phyloP scores from a whole-genome alignment of 306 rosid genomes.

The cucumber (Cucumis sativus) region Cucumber_9930_V3 NC_026656.2:6276001-6276500 shows the following conservation, averaged over 20 bases:
- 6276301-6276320: conserved; percentile 40
- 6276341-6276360: conserved; percentile 98
- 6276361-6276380: conserved; percentile 85
- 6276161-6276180: conserved; percentile 55
- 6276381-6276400: conserved; percentile 74
- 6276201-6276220: conserved; percentile 35
- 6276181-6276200: conserved; percentile 58
- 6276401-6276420: conserved; percentile 91
- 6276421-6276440: conserved; percentile 16
- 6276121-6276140: conserved; percentile 52
- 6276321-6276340: conserved; percentile 46
- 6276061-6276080: conserved; percentile 5
- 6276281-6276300: conserved; percentile 26
- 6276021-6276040: conserved; percentile 4
- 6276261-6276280: conserved; percentile 30
- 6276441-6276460: conserved; percentile 7
- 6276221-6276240: conserved; percentile 30
- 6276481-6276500: conserved; percentile 12
- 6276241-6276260: conserved; percentile 41
- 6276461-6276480: conserved; percentile 16
- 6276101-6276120: conserved; percentile 56
- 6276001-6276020: conserved; percentile 23
- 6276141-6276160: conserved; percentile 31
- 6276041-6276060: not conserved
- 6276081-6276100: conserved; percentile 14